These are phyloP conservation scores for Bauhinia variegata DNA, from an alignment of 306 rosid species.

Conservation along the genomic window DNA sequence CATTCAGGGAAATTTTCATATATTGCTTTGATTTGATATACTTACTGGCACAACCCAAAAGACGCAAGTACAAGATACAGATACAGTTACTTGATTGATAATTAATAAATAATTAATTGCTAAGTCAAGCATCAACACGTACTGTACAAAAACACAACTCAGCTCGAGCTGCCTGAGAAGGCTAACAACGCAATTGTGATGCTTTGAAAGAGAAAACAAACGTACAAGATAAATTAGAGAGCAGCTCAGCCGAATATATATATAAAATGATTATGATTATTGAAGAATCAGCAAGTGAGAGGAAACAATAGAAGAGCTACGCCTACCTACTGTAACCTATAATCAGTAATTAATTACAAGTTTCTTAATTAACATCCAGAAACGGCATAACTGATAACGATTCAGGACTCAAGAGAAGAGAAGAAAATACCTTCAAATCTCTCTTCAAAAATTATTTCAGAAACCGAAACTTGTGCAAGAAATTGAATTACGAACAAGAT, in stretches of 20 bases:
- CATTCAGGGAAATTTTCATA: neutral
- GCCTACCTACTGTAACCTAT: neutral
- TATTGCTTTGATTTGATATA: neutral
- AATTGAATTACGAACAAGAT: constrained; percentile 30
- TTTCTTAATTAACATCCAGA: constrained; percentile 29
- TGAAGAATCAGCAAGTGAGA: neutral
- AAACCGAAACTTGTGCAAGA: constrained; percentile 40
- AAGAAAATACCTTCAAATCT: constrained; percentile 68
- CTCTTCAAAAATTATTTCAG: constrained; percentile 87
- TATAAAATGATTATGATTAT: neutral
- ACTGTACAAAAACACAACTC: neutral
- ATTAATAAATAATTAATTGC: too few species aligned
- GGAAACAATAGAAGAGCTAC: neutral
- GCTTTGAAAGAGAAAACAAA: neutral
- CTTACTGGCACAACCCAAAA: neutral
- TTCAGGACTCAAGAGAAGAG: constrained; percentile 4
- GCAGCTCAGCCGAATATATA: too few species aligned
- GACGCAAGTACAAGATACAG: neutral
- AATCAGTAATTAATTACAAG: neutral
- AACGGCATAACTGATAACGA: constrained; percentile 6
- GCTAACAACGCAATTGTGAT: too few species aligned
- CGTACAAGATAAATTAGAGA: too few species aligned
- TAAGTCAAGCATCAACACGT: too few species aligned
- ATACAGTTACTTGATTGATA: neutral
- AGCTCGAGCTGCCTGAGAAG: neutral